Evolutionary conservation across 1,284 basidiomycete genomes (phyloP).

Genomic region (Agroathelia rolfsii): DNA sequence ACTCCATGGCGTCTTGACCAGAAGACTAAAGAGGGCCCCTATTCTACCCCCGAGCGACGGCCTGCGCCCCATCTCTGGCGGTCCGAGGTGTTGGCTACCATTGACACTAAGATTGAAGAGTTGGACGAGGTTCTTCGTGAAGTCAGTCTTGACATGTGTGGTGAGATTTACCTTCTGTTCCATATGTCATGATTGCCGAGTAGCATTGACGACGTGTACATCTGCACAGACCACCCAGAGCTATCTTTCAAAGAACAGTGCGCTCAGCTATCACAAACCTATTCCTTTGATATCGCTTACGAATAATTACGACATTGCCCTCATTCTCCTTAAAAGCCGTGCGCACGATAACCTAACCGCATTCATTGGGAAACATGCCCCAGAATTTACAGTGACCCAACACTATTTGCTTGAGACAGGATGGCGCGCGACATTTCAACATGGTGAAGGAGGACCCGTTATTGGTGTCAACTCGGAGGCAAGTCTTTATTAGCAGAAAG

Average conservation of each 20-base stretch:
- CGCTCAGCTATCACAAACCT: no score
- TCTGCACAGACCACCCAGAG: constrained; percentile 41
- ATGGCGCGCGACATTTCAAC: constrained; percentile 62
- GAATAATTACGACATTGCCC: constrained; percentile 1
- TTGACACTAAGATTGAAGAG: constrained; percentile 36
- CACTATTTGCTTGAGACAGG: constrained; percentile 68
- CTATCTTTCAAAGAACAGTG: constrained; percentile 46
- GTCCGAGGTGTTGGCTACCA: constrained; percentile 27
- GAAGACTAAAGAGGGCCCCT: no score
- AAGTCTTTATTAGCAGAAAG: no score
- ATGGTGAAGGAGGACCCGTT: constrained; percentile 48
- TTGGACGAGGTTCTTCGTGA: constrained; percentile 36
- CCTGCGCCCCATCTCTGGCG: no score
- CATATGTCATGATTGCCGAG: constrained; percentile 4
- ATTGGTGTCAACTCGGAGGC: constrained; percentile 60
- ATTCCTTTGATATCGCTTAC: no score
- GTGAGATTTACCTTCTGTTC: constrained; percentile 24
- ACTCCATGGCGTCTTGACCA: no score
- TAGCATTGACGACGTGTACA: neutral
- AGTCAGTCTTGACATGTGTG: constrained; percentile 50
- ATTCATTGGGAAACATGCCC: constrained; percentile 49
- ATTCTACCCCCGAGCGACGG: no score
- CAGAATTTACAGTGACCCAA: constrained; percentile 52
- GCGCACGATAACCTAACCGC: constrained; percentile 49
- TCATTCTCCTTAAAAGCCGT: constrained; percentile 27